A percentile compares a stretch with the other conserved stretches of the same genome.
Evolutionary conservation across 2,329 filamentous ascomycete species (phyloP).

Genomic region (Rugonectria rugulosa): DNA sequence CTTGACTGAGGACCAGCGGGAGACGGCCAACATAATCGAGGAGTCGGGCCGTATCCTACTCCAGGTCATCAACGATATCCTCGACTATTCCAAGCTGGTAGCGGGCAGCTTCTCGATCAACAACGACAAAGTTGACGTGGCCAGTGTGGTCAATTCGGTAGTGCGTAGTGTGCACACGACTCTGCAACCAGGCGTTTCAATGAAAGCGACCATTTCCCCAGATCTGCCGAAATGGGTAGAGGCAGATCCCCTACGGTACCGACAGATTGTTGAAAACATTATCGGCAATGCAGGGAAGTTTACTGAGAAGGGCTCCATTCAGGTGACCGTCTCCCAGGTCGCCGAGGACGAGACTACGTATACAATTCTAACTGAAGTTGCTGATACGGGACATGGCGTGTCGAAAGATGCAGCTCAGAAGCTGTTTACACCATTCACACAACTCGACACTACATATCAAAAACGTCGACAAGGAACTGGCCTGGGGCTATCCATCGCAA

Average conservation of each 20-base stretch:
- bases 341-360: slow-evolving; percentile 52
- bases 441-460: slow-evolving; percentile 61
- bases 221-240: slow-evolving; percentile 57
- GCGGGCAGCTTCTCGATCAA: slow-evolving; percentile 66
- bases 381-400: slow-evolving; percentile 64
- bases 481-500: slow-evolving; percentile 64
- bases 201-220: slow-evolving; percentile 53
- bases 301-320: slow-evolving; percentile 62
- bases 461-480: slow-evolving; percentile 64
- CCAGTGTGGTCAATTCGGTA: slow-evolving; percentile 55
- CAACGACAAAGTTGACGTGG: slow-evolving; percentile 58
- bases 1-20: slow-evolving; percentile 61
- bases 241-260: slow-evolving; percentile 66
- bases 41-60: slow-evolving; percentile 66
- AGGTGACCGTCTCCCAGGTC: slow-evolving; percentile 50
- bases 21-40: slow-evolving; percentile 64
- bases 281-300: slow-evolving; percentile 69
- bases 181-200: slow-evolving; percentile 53
- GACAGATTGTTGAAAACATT: slow-evolving; percentile 69
- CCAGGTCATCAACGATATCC: slow-evolving; percentile 70
- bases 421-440: slow-evolving; percentile 64
- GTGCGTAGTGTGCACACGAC: slow-evolving; percentile 57
- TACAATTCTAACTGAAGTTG: slow-evolving; percentile 58
- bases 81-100: slow-evolving; percentile 71
- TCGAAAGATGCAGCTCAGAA: slow-evolving; percentile 51